A percentile compares a stretch with the other conserved stretches of the same genome.
phyloP scores from a whole-genome alignment of 345 rosid species.

The Ricinus communis region DNA sequence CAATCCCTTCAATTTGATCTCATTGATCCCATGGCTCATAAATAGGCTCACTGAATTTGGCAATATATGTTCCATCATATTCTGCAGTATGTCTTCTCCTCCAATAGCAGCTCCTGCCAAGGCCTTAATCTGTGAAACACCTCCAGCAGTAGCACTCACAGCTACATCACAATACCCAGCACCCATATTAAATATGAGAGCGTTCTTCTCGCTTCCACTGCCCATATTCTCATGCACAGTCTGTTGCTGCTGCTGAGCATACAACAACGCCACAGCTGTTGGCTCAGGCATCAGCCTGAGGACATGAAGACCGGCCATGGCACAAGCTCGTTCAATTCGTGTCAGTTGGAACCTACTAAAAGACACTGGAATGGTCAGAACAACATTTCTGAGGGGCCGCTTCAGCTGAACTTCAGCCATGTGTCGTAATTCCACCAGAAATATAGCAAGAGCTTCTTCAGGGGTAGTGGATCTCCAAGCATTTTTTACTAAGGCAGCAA shows the following conservation, averaged over 20 bases:
- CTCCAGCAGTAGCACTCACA: constrained; percentile 82
- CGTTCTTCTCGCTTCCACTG: constrained; percentile 78
- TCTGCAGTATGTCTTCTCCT: constrained; percentile 86
- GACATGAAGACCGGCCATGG: constrained; percentile 86
- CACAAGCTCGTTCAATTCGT: constrained; percentile 80
- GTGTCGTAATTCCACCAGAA: constrained; percentile 61
- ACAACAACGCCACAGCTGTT: constrained; percentile 78
- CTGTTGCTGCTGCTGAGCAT: constrained; percentile 87
- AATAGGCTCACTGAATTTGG: constrained; percentile 47
- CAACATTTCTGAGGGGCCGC: constrained; percentile 67
- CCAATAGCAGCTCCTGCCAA: constrained; percentile 68
- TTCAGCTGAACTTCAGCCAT: constrained; percentile 79
- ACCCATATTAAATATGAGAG: constrained; percentile 82
- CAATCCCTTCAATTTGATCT: constrained; percentile 45
- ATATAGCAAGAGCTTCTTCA: constrained; percentile 85
- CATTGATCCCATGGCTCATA: constrained; percentile 38
- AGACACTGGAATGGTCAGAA: constrained; percentile 78
- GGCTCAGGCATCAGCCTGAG: constrained; percentile 91
- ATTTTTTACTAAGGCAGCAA: constrained; percentile 76
- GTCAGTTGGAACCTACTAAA: constrained; percentile 81
- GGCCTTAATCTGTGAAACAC: constrained; percentile 88
- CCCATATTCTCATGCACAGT: constrained; percentile 65
- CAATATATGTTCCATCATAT: constrained; percentile 56
- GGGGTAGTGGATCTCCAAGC: constrained; percentile 89
- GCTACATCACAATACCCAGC: constrained; percentile 88